Percentiles rank a stretch among this genome's conserved stretches.
phyloP scores from a whole-genome alignment of 2,329 filamentous ascomycete genomes.

The Stagonosporopsis vannaccii region DNA sequence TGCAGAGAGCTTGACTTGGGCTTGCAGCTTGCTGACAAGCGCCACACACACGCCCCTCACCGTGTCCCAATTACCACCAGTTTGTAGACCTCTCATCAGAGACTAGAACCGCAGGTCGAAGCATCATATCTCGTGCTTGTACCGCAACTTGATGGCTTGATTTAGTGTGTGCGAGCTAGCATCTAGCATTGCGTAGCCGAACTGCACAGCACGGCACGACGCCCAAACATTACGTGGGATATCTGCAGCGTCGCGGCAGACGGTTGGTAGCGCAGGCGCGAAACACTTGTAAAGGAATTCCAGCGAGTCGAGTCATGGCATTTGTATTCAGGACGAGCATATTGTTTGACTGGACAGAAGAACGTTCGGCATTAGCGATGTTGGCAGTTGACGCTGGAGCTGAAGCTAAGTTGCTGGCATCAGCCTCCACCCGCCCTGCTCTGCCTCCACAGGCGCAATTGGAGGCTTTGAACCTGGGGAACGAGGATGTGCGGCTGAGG shows the following conservation, averaged over 20 bases:
- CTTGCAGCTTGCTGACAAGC: not conserved
- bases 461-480: constrained; percentile 5
- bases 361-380: not conserved
- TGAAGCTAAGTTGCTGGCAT: not conserved
- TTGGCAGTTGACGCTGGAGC: not conserved
- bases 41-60: not conserved
- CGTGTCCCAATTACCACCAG: no score
- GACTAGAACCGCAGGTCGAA: no score
- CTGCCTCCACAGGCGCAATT: constrained; percentile 1
- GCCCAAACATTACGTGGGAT: no score
- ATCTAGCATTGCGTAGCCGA: not conserved
- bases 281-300: no score
- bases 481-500: constrained; percentile 9
- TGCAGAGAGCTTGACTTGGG: no score
- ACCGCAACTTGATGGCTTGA: no score
- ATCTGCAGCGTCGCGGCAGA: no score
- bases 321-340: not conserved
- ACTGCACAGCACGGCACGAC: no score
- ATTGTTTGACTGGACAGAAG: not conserved
- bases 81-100: no score
- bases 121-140: no score
- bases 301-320: no score
- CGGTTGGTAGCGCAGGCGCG: no score
- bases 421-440: constrained; percentile 2
- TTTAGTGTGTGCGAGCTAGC: constrained; percentile 5